A percentile compares a stretch with the other conserved stretches of the same genome.
Conservation (phyloP, 495 filamentous ascomycete genomes). For the Collariella sp. region DNA sequence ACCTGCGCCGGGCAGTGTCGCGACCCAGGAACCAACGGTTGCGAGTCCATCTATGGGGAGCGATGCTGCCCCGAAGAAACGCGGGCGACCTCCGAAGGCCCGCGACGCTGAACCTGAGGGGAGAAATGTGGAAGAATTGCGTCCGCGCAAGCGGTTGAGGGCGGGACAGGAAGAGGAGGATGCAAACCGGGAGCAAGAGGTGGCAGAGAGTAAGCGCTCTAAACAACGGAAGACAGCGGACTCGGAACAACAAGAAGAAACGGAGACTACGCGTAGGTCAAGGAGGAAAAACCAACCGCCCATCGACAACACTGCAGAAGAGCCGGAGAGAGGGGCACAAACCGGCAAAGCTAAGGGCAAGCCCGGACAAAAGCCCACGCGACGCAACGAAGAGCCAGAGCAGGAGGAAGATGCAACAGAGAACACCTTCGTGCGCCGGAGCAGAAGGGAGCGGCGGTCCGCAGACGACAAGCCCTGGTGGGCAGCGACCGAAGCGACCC, state of each 20-base stretch:
- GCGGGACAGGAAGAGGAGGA: background rate
- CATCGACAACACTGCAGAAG: background rate
- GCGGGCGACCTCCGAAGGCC: conserved; percentile 1
- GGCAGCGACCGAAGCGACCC: background rate
- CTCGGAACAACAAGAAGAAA: conserved; percentile 4
- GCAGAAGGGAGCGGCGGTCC: conserved; percentile 13
- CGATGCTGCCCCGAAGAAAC: background rate
- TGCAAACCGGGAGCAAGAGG: background rate
- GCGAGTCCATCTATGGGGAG: background rate
- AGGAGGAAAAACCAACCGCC: no score
- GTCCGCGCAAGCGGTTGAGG: conserved; percentile 16
- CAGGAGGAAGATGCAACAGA: background rate
- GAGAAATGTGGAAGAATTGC: background rate
- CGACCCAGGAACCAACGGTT: background rate
- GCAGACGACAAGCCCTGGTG: conserved; percentile 12
- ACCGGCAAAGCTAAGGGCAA: background rate
- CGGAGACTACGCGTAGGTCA: no score
- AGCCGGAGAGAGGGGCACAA: background rate
- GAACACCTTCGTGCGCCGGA: conserved; percentile 3
- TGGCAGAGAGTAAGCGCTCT: background rate
- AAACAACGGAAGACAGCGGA: background rate
- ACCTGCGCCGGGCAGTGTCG: background rate
- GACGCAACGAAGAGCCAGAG: background rate
- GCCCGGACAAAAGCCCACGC: background rate
- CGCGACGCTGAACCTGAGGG: conserved; percentile 1